Conservation (phyloP, 495 filamentous ascomycete genomes). For the Eremomyces bilateralis region DNA sequence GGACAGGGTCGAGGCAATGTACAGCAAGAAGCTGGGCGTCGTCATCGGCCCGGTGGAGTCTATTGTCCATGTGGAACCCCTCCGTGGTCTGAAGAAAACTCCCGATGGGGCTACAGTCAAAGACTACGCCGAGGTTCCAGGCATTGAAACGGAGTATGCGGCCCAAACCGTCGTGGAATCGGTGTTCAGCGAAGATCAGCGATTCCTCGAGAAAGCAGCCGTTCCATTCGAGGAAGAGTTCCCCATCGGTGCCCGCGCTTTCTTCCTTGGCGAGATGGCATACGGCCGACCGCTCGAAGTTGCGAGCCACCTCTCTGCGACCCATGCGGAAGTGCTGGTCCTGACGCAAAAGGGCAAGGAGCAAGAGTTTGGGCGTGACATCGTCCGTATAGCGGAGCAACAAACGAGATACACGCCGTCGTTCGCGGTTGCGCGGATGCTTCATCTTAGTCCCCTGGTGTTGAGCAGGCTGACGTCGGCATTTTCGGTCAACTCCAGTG, state of each 20-base stretch:
- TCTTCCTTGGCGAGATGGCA: conserved; percentile 91
- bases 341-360: conserved; percentile 45
- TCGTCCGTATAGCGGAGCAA: conserved; percentile 43
- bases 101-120: conserved; percentile 83
- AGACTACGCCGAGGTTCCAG: conserved; percentile 75
- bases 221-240: conserved; percentile 83
- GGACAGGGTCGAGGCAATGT: conserved; percentile 56
- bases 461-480: conserved; percentile 91
- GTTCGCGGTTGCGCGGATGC: conserved; percentile 58
- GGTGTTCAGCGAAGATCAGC: conserved; percentile 74
- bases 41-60: conserved; percentile 73
- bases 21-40: conserved; percentile 78
- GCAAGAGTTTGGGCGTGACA: conserved; percentile 54
- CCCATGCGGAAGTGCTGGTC: conserved; percentile 58
- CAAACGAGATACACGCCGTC: conserved; percentile 63
- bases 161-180: conserved; percentile 77
- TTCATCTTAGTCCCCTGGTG: conserved; percentile 64
- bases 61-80: conserved; percentile 73
- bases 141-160: conserved; percentile 80
- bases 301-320: conserved; percentile 43
- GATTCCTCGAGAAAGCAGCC: conserved; percentile 76
- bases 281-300: conserved; percentile 82
- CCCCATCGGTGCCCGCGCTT: conserved; percentile 54
- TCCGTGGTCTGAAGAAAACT: conserved; percentile 76
- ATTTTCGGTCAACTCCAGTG: conserved; percentile 62